These are phyloP conservation scores for Diospyros lotus DNA, from an alignment of 148 eudicot genomes.

Conservation along the genomic window DNA sequence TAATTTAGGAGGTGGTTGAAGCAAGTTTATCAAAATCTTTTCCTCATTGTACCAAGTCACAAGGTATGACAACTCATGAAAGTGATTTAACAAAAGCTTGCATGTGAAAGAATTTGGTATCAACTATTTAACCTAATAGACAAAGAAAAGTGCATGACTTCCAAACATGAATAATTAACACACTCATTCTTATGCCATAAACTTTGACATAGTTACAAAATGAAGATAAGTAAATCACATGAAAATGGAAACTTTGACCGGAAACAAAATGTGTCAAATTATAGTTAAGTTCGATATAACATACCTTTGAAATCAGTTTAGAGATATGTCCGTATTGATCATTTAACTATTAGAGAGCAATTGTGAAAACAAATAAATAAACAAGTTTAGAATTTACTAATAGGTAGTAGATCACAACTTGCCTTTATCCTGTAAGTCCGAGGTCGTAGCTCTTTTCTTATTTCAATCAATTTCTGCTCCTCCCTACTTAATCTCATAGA, in stretches of 20 bases:
- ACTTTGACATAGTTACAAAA: not conserved
- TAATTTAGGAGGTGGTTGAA: not conserved
- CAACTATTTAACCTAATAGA: not conserved
- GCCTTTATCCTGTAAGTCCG: slow-evolving; percentile 86
- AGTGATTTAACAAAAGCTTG: not conserved
- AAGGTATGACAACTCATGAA: not conserved
- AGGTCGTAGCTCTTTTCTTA: slow-evolving; percentile 79
- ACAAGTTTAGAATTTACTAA: not conserved
- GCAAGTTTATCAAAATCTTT: not conserved
- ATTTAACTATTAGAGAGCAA: not conserved
- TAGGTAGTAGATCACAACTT: slow-evolving; percentile 26
- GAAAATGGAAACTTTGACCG: slow-evolving; percentile 1
- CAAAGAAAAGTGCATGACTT: not conserved
- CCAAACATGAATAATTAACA: not conserved
- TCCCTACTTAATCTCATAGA: slow-evolving; percentile 78
- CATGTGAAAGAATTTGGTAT: not conserved
- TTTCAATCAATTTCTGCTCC: slow-evolving; percentile 94
- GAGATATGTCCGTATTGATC: not conserved
- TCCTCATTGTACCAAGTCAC: not conserved
- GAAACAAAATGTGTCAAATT: not conserved
- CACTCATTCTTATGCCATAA: not conserved
- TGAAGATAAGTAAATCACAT: not conserved
- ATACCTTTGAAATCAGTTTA: not conserved
- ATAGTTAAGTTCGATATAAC: not conserved
- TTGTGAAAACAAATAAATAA: not conserved